phyloP scores from a whole-genome alignment of 169 alveolate species.

The Amoebophrya sp. region DNA sequence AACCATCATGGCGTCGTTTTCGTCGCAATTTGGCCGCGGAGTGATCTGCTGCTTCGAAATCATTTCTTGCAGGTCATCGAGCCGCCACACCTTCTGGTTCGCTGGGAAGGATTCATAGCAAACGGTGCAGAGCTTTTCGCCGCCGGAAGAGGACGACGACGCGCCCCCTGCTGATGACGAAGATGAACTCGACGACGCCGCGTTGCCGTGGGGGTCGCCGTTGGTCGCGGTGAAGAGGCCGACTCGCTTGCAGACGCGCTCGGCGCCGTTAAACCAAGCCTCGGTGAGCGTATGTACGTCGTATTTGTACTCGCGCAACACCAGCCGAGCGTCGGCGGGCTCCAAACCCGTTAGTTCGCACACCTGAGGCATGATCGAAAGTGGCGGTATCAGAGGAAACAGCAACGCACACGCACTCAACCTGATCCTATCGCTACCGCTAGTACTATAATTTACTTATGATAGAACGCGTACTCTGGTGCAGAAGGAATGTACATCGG shows the following conservation, averaged over 20 bases:
- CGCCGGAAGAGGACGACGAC: background rate
- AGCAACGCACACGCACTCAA: too few species aligned
- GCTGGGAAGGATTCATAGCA: background rate
- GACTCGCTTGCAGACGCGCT: background rate
- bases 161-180: background rate
- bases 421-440: too few species aligned
- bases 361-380: too few species aligned
- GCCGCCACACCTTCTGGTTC: background rate
- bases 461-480: too few species aligned
- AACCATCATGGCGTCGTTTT: too few species aligned
- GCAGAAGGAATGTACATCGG: too few species aligned
- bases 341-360: background rate
- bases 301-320: background rate
- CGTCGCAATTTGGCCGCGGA: too few species aligned
- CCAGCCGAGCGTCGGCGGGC: background rate
- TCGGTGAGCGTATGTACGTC: background rate
- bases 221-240: background rate
- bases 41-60: too few species aligned
- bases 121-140: background rate
- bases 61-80: background rate
- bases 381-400: too few species aligned
- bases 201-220: background rate
- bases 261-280: background rate
- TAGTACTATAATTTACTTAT: too few species aligned
- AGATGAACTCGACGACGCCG: background rate